Base-by-base conservation (phyloP, 257 asterid species). In the Handroanthus guayacan region DNA sequence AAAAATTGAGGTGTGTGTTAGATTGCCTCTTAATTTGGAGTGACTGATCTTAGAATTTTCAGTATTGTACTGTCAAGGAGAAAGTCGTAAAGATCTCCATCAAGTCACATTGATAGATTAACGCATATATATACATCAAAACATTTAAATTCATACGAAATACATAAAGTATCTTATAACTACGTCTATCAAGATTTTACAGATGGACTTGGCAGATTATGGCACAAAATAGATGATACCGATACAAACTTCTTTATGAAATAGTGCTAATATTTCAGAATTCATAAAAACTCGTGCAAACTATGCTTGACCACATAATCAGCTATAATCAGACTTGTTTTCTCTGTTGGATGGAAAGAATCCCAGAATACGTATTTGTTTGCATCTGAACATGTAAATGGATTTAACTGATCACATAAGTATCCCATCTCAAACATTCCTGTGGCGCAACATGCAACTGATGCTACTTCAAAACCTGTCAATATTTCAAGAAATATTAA, bases 391-490 rank as follows among this genome's bases (percentile, higher is more conserved):
- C 99, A 94, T 34, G 99, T 94, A 13, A 92, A 92, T 8, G 97
- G 97, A 37, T 86, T 94, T 74, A 89, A 1, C 39, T 82, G 65
- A 75, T 84, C 92, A 48, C 99, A 94, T 16, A 86, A 1, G 34
- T 90, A 94, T 56, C 97, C 96, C 99, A 94, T 88, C 84, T 94
- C 99, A 69, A 89, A 92, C 93, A 90, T 82, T 56, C 99, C 97
- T 2, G 96, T 71, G 0, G 95, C 92, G 79, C 99, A 94, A 37
- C 99, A 94, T 51, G 97, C 99, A 6, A 87, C 79, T 10, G 87
- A 75, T 54, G 97, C 72, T 44, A 79, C 92, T 12, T 94, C 95
- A 70, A 89, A 89, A 10, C 98, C 98, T 92, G 84, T 45, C 10
- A 50, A 50, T 11, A 75, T 43, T 52, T 18, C 5, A 9, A 12